Evolutionary conservation across 2,329 filamentous ascomycete genomes (phyloP), one percentile per base, ranked within the genome.

Genomic region (Aspergillus pseudoterreus): DNA sequence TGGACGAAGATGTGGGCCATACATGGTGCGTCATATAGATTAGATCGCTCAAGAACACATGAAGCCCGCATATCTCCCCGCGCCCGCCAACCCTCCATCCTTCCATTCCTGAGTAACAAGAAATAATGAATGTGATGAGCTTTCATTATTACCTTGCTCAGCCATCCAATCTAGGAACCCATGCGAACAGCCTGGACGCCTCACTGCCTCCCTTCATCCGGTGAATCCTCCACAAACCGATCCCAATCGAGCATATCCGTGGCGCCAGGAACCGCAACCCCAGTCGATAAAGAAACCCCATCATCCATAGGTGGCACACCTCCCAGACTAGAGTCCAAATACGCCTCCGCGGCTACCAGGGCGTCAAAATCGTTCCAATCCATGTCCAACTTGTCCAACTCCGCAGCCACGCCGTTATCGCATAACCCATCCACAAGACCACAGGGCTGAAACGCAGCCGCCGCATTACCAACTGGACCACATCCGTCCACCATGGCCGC

Each of bases 351-450:
- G 43, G 65, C 65, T 50, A 71, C 52, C 53, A 71, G 55, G 41
- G 56, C 51, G 57, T 71, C 69, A 46, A 72, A 72, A 15, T 69
- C 68, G 62, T 71, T 71, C 69, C 69, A 72, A 8, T 17, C 15
- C 39, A 12, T 12, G 14, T 17, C 39, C 6, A 42, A 32, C 24
- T 9, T 12, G 14, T 17, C 39, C 6, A 42, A 32, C 24, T 9
- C 22, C 15, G 12, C n/a, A 4, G 43, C 30, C 35, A 19, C 35
- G n/a, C 33, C 35, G 10, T 14, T 3, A 12, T 21, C 15, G 15
- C 11, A 19, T 1, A 9, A 4, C n/a, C 5, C 24, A 33, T 51
- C 47, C 24, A 39, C 43, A 49, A 39, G 15, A 6, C 15, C 35
- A 4, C 35, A n/a, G 15, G 14, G 14, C 14, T 17, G 14, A 38